A percentile compares a stretch with the other conserved stretches of the same genome.
Evolutionary conservation across 2,329 filamentous ascomycete genomes (phyloP).

Genomic region (Pseudogymnoascus sp.): DNA sequence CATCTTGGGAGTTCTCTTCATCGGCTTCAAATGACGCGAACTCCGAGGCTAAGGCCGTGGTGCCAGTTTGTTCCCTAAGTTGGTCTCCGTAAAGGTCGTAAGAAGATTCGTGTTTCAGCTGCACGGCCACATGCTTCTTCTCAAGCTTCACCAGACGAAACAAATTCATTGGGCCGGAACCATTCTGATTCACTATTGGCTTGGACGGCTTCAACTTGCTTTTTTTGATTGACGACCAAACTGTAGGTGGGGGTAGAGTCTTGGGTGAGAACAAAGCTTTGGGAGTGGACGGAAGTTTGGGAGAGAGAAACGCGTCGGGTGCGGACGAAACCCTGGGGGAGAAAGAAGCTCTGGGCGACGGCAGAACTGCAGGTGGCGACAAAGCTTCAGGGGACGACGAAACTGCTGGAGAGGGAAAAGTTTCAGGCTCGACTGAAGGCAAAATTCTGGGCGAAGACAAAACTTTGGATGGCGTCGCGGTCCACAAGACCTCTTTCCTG

Average conservation of each 20-base stretch:
- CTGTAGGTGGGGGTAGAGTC: not conserved
- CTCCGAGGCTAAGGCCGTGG: not conserved
- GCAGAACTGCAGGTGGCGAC: not conserved
- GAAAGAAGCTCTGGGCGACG: not conserved
- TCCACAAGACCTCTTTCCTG: not conserved
- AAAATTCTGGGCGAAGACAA: not conserved
- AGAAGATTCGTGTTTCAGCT: not conserved
- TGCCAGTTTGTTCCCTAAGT: not conserved
- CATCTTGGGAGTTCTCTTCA: not conserved
- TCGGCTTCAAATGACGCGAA: not conserved
- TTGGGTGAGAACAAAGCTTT: not conserved
- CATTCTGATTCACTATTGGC: not conserved
- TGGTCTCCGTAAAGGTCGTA: not conserved
- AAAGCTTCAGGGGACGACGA: not conserved
- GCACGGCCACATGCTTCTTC: not conserved
- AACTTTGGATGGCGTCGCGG: not conserved
- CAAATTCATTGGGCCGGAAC: not conserved
- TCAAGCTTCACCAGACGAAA: not conserved
- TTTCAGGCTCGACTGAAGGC: not conserved
- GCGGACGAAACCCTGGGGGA: not conserved
- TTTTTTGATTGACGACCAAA: not conserved
- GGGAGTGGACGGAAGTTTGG: no score
- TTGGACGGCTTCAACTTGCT: not conserved
- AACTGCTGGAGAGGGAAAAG: not conserved
- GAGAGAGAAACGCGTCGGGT: not conserved